Base-by-base conservation (phyloP, 768 basidiomycete species). In the Boletus barrowsii region DNA sequence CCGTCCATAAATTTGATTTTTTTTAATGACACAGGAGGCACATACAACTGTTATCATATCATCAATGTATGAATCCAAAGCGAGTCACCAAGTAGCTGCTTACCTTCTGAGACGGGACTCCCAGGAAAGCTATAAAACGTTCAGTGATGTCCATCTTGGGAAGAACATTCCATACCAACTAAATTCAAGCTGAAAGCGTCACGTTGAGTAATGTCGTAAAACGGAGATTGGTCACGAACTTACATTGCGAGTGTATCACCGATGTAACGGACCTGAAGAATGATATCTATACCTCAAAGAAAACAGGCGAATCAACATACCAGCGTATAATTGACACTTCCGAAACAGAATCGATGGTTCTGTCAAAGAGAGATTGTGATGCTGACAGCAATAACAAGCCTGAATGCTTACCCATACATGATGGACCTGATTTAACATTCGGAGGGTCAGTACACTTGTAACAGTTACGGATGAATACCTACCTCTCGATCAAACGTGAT, bases 231-330 rank as follows among this genome's bases (percentile, higher is more conserved):
- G 8, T n/a, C 9, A 32, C 11, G 20, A 15, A 49, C 64, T 56
- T 22, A 65, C 64, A 62, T 61, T n/a, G 49, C 49, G 26, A 67
- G 24, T 2, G 36, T 48, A 42, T 66, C 51, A 24, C 64, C 64
- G 1, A 58, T 51, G 20, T 64, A 65, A 6, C 62, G 65, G 20
- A 65, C 61, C 64, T 67, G 30, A 13, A 14, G 17, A 1, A 24
- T n/a, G 22, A 10, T 2, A 18, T 14, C 14, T 32, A 6, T 39
- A 10, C 15, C 13, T 33, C 22, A 4, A 26, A 22, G 2, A 39
- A 18, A 18, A n/a, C 41, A 46, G 6, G 14, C 9, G 6, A 24
- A n/a, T 26, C 13, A n/a, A 65, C 63, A 29, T 51, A 67, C 64
- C 10, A 67, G 42, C 7, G 57, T 18, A 42, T 65, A 65, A n/a